Conservation (phyloP, 108 stramenopile species). For the Epipyxis sp. region DNA sequence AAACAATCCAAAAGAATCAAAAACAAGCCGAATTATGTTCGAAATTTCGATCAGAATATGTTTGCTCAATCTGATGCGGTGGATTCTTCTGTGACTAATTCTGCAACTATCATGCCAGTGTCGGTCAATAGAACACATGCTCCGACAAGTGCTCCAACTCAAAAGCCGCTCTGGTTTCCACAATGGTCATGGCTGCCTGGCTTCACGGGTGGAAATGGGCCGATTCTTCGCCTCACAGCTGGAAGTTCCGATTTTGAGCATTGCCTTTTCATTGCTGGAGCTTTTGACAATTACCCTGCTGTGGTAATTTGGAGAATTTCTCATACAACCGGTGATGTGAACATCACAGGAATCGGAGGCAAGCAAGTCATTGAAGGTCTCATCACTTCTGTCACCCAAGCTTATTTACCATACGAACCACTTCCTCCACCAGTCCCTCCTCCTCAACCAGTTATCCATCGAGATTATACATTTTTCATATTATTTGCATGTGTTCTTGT, state of each 20-base stretch:
- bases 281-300: constrained; percentile 68
- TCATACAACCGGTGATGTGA: constrained; percentile 4
- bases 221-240: constrained; percentile 76
- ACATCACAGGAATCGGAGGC: background rate
- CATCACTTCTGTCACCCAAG: background rate
- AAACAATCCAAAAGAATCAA: no score
- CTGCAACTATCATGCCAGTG: no score
- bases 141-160: background rate
- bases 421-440: background rate
- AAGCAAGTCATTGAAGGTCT: background rate
- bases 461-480: constrained; percentile 10
- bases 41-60: no score
- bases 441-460: background rate
- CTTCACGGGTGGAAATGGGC: constrained; percentile 79
- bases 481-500: background rate
- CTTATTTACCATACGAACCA: background rate
- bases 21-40: no score
- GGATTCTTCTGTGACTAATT: no score
- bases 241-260: constrained; percentile 73
- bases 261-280: constrained; percentile 81
- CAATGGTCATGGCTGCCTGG: constrained; percentile 92
- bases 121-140: no score
- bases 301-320: constrained; percentile 61
- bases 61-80: no score
- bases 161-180: constrained; percentile 57